Base-by-base conservation (phyloP, 2,329 filamentous ascomycete species). In the Pseudocercospora musae region DNA sequence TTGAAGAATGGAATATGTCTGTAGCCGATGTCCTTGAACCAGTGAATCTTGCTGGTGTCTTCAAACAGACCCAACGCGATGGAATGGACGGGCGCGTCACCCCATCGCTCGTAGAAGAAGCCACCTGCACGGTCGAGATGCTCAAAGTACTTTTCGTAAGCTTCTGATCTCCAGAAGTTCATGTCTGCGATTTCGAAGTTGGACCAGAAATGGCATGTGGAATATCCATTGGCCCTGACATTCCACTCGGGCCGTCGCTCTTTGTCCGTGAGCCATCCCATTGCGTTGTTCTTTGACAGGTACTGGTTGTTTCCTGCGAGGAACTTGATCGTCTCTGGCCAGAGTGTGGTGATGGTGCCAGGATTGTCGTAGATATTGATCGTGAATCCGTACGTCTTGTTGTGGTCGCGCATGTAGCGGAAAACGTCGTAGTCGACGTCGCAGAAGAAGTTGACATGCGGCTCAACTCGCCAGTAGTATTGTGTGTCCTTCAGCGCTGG, bases 21-120 rank as follows among this genome's bases (percentile, higher is more conserved):
- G 79, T 99, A 99, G 62, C 95, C 95, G 69, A 99, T 98, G 75
- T 99, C 95, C 58, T 94, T 93, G 88, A 99, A 99, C 93, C 93
- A 96, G 62, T 64, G 66, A n/a, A 99, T 91, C 76, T 91, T 93
- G 78, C 84, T 89, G 73, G 87, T 85, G 74, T 99, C 94, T 72
- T 96, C 94, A 74, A 99, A 97, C 25, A 99, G 78, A 29, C 92
- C 95, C 46, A 99, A 78, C 0, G 91, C 95, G 71, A 99, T 92
- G 68, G 91, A 96, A 78, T 99, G 95, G 5, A 99, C 95, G 0
- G 95, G 95, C 1, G 95, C 95, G 81, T 99, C 95, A 9, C 95
- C 95, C 95, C 95, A 99, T 70, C 95, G 84, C 80, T 99, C 95
- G 75, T 99, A 99, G 78, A 96, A 99, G 85, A 99, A 99, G 23